A percentile compares a stretch with the other conserved stretches of the same genome.
These are phyloP conservation scores for Rhododendron williamsianum DNA, from an alignment of 148 eudicot species.

Conservation along the genomic window DNA sequence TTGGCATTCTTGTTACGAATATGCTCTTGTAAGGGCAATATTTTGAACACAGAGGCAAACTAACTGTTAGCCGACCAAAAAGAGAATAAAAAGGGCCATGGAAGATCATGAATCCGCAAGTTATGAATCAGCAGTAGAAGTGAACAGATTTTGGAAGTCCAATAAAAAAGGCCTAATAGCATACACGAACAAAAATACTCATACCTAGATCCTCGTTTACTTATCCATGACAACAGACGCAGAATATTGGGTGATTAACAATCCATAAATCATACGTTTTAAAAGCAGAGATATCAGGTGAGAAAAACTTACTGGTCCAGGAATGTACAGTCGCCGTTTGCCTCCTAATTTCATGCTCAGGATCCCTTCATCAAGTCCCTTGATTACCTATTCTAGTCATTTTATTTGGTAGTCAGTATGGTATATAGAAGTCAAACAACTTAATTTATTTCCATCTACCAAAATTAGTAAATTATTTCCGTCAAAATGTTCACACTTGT, in stretches of 20 bases:
- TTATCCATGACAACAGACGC: background rate
- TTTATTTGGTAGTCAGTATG: background rate
- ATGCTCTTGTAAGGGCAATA: background rate
- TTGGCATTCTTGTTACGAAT: background rate
- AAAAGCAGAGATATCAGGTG: background rate
- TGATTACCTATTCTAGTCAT: slow-evolving; percentile 57
- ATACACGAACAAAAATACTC: background rate
- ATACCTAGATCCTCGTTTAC: too few species aligned
- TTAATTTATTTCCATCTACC: background rate
- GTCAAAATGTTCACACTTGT: background rate
- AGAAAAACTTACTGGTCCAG: slow-evolving; percentile 74
- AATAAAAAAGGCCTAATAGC: background rate
- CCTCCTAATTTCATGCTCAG: slow-evolving; percentile 95
- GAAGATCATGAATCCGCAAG: background rate
- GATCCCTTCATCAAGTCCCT: slow-evolving; percentile 97
- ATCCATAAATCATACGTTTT: background rate
- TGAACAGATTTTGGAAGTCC: background rate
- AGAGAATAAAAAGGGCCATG: background rate
- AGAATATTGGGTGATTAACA: background rate
- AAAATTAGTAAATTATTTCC: background rate
- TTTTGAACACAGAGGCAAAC: background rate
- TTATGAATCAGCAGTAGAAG: background rate
- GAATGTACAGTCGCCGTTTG: slow-evolving; percentile 83
- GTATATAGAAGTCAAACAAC: background rate
- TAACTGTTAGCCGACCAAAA: background rate